Evolutionary conservation across 306 rosid genomes (phyloP).

Genomic region (Lagenaria siceraria): DNA sequence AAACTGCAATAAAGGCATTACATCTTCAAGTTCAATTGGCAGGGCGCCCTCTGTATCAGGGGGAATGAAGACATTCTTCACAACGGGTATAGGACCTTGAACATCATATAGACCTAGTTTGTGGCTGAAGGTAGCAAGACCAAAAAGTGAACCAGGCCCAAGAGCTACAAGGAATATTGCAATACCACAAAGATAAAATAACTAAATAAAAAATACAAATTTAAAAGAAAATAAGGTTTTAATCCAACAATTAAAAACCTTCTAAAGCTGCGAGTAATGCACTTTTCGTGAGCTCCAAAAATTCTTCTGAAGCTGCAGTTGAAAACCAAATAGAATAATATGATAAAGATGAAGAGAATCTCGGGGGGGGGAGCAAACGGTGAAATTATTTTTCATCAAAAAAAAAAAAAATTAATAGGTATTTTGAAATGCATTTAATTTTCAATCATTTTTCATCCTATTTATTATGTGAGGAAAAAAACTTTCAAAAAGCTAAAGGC

Average conservation of each 20-base stretch:
- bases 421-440: background rate
- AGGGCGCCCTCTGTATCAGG: conserved; percentile 67
- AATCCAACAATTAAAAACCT: conserved; percentile 37
- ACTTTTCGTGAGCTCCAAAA: conserved; percentile 87
- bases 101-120: conserved; percentile 87
- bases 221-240: background rate
- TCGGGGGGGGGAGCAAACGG: background rate
- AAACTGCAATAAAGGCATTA: conserved; percentile 91
- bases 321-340: conserved; percentile 10
- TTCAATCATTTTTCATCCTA: background rate
- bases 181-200: conserved; percentile 11
- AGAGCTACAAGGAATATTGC: conserved; percentile 46
- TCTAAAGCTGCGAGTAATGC: conserved; percentile 91
- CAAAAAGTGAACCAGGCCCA: conserved; percentile 91
- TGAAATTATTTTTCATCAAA: background rate
- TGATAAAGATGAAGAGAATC: background rate
- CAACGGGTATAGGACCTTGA: conserved; percentile 89
- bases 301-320: conserved; percentile 90
- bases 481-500: too few species aligned
- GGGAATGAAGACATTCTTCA: conserved; percentile 82
- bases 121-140: conserved; percentile 96
- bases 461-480: background rate
- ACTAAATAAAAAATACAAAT: background rate
- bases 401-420: background rate
- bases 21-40: conserved; percentile 80